phyloP scores from a whole-genome alignment of 768 basidiomycete species.

The Neoboletus magnificus region DNA sequence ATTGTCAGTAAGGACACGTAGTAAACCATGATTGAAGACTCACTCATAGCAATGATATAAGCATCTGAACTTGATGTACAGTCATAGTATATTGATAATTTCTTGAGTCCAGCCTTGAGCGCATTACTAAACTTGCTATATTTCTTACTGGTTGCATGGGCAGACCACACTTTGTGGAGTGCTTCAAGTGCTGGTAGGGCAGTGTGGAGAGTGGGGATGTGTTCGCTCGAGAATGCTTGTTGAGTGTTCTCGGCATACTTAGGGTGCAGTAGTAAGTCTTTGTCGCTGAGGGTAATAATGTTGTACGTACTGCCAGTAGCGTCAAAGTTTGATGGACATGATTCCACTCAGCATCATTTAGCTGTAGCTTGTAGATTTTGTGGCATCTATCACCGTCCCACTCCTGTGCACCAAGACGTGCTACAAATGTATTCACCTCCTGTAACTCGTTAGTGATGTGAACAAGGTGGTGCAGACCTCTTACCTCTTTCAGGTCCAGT shows the following conservation, averaged over 20 bases:
- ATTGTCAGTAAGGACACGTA: not conserved
- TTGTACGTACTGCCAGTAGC: not conserved
- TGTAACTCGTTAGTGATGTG: too few species aligned
- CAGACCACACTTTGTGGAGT: too few species aligned
- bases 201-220: too few species aligned
- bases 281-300: too few species aligned
- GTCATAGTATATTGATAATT: not conserved
- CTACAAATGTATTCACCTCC: not conserved
- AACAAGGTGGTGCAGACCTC: too few species aligned
- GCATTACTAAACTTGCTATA: too few species aligned
- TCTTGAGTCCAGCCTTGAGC: too few species aligned
- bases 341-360: not conserved
- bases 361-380: not conserved
- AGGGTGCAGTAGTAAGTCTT: too few species aligned
- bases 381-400: not conserved
- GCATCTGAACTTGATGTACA: not conserved
- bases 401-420: not conserved
- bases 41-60: too few species aligned
- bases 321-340: not conserved
- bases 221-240: not conserved
- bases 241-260: not conserved
- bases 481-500: too few species aligned
- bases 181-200: too few species aligned
- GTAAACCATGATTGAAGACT: not conserved
- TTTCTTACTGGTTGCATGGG: too few species aligned